Evolutionary conservation across 768 basidiomycete genomes (phyloP), one percentile per base, ranked within the genome.

Genomic region (Melanogaster broomeanus): DNA sequence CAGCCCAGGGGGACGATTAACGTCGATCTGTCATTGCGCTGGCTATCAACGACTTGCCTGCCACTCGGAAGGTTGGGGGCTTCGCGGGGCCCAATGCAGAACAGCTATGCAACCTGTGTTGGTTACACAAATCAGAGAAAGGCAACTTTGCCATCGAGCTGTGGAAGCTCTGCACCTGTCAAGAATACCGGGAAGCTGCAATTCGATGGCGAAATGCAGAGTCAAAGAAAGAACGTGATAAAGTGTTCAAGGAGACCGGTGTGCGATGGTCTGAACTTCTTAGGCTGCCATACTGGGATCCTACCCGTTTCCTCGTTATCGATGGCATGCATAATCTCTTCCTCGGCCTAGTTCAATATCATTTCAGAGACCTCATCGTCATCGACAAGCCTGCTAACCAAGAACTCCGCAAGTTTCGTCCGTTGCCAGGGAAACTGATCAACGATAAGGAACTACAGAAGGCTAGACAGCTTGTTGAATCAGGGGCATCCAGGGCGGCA

Each of bases 271-370:
- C n/a, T n/a, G n/a, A n/a, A n/a, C n/a, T n/a, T n/a, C 2, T 45
- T 64, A 37, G 54, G 4, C 62, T 77, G 6, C 67, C 70, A 0
- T 75, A 75, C 56, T 75, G 68, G 63, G 56, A 73, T 38, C 64
- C 64, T 9, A 63, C 62, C 6, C 39, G 19, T 1, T 68, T 62
- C 31, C 42, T 62, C 1, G 62, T 70, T 0, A 58, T 73, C n/a
- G 72, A 77, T 39, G 49, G 63, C 2, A 76, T 77, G 73, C 74
- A 76, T 34, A 62, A 65, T n/a, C 52, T 75, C 2, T 63, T 67
- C 45, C 60, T 75, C 16, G 21, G 53, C 6, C 25, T 56, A 2
- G 22, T 35, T 1, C 50, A 52, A 19, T 39, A 28, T n/a, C n/a
- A n/a, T n/a, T n/a, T n/a, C n/a, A n/a, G n/a, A n/a, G n/a, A n/a